Conservation (phyloP, 106 monocot species). For the Apostasia ramifera region DNA sequence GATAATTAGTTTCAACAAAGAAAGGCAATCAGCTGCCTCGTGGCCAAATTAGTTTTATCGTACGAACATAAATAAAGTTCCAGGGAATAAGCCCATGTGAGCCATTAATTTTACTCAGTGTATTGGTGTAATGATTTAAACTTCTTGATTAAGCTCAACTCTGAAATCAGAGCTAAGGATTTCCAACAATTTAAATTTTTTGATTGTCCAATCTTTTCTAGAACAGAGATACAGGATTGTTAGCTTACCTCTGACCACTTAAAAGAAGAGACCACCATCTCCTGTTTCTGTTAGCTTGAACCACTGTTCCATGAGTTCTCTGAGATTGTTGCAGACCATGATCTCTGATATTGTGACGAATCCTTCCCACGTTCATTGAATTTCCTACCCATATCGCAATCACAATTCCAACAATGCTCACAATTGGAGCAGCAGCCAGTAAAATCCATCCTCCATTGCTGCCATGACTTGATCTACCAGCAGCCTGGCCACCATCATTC, state of each 20-base stretch:
- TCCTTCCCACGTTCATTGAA: conserved; percentile 14
- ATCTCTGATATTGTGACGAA: neutral
- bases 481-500: conserved; percentile 5
- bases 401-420: conserved; percentile 62
- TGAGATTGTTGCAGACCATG: conserved; percentile 6
- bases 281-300: conserved; percentile 20
- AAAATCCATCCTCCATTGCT: conserved; percentile 44
- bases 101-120: too few species aligned
- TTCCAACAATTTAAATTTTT: too few species aligned
- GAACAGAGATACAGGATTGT: too few species aligned
- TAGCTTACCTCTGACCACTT: neutral
- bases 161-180: too few species aligned
- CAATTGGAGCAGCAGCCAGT: conserved; percentile 71
- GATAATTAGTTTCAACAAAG: too few species aligned
- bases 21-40: too few species aligned
- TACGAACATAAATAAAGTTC: too few species aligned
- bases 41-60: too few species aligned
- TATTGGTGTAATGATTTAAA: too few species aligned
- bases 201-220: too few species aligned
- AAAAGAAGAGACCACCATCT: conserved; percentile 77
- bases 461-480: conserved; percentile 9
- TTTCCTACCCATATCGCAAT: conserved; percentile 59
- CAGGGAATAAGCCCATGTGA: too few species aligned
- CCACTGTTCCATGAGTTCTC: conserved; percentile 10
- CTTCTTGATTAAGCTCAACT: too few species aligned